Evolutionary conservation across 2,329 filamentous ascomycete genomes (phyloP).

Genomic region (Thermoascus crustaceus): DNA sequence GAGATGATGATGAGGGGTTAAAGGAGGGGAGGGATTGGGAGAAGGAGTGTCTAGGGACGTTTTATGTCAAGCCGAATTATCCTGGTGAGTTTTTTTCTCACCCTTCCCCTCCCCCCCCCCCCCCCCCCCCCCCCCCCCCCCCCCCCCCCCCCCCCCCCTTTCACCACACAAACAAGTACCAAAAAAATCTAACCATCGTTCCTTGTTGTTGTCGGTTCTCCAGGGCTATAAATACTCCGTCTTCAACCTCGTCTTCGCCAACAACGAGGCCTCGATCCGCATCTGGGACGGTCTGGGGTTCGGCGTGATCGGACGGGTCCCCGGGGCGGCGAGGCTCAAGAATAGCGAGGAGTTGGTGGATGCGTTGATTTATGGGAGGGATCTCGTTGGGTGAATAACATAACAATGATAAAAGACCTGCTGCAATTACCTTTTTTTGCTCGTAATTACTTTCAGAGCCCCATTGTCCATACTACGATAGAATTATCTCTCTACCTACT

Average conservation of each 20-base stretch:
- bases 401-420: too few relatives aligned
- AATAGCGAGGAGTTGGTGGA: slow-evolving; percentile 31
- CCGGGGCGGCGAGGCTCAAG: slow-evolving; percentile 25
- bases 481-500: too few relatives aligned
- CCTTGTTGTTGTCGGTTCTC: too few relatives aligned
- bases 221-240: slow-evolving; percentile 36
- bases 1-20: slow-evolving; percentile 14
- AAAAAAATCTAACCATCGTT: too few relatives aligned
- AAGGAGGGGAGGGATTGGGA: slow-evolving; percentile 25
- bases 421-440: too few relatives aligned
- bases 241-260: slow-evolving; percentile 34
- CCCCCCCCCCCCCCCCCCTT: too few relatives aligned
- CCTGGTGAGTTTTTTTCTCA: slow-evolving; percentile 20
- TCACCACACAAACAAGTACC: too few relatives aligned
- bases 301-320: slow-evolving; percentile 29
- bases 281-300: slow-evolving; percentile 34
- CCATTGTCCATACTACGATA: too few relatives aligned
- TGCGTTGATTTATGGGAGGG: slow-evolving; percentile 31
- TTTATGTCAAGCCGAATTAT: slow-evolving; percentile 37
- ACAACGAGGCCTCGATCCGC: slow-evolving; percentile 30
- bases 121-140: too few relatives aligned
- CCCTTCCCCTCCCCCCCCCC: too few relatives aligned
- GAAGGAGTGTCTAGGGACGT: slow-evolving; percentile 29
- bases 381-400: slow-evolving; percentile 12
- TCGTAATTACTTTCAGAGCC: too few relatives aligned